Percentiles rank a stretch among this genome's conserved stretches.
phyloP scores from a whole-genome alignment of 2,329 filamentous ascomycete genomes.

The Colletotrichum scovillei region DNA sequence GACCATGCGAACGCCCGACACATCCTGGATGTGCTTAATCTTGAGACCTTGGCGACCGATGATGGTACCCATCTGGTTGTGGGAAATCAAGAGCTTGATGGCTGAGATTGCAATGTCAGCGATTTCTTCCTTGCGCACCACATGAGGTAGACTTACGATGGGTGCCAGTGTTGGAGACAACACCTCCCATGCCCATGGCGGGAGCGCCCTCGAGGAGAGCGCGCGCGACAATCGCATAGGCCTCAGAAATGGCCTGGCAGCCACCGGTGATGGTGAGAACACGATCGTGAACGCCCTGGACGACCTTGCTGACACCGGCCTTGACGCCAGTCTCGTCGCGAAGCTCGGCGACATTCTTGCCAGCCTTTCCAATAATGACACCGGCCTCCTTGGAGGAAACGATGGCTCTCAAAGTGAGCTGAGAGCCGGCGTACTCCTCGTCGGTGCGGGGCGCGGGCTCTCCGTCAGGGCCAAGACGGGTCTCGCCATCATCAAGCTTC shows the following conservation, averaged over 20 bases:
- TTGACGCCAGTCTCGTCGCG: slow-evolving; percentile 98
- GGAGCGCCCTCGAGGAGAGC: slow-evolving; percentile 93
- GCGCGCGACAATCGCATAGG: slow-evolving; percentile 93
- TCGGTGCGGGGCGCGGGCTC: slow-evolving; percentile 90
- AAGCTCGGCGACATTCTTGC: slow-evolving; percentile 97
- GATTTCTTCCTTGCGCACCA: background rate
- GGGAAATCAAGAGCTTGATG: slow-evolving; percentile 96
- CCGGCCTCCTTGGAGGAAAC: slow-evolving; percentile 99
- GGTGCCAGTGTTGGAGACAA: slow-evolving; percentile 87
- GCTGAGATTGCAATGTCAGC: slow-evolving; percentile 64
- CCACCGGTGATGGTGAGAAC: slow-evolving; percentile 95
- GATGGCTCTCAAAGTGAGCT: slow-evolving; percentile 95
- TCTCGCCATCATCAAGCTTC: slow-evolving; percentile 71
- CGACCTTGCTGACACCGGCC: slow-evolving; percentile 98
- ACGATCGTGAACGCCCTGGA: slow-evolving; percentile 96
- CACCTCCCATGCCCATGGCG: slow-evolving; percentile 94
- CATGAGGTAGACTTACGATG: slow-evolving; percentile 77
- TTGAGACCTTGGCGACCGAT: slow-evolving; percentile 96
- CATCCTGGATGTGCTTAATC: slow-evolving; percentile 99
- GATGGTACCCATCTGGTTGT: slow-evolving; percentile 99
- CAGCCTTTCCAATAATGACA: slow-evolving; percentile 98
- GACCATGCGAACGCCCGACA: slow-evolving; percentile 97
- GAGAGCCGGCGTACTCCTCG: slow-evolving; percentile 93
- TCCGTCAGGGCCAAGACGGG: slow-evolving; percentile 76
- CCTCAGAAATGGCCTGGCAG: slow-evolving; percentile 88